Evolutionary conservation across 495 filamentous ascomycete species (phyloP).

Genomic region (Neurospora hispaniola): DNA sequence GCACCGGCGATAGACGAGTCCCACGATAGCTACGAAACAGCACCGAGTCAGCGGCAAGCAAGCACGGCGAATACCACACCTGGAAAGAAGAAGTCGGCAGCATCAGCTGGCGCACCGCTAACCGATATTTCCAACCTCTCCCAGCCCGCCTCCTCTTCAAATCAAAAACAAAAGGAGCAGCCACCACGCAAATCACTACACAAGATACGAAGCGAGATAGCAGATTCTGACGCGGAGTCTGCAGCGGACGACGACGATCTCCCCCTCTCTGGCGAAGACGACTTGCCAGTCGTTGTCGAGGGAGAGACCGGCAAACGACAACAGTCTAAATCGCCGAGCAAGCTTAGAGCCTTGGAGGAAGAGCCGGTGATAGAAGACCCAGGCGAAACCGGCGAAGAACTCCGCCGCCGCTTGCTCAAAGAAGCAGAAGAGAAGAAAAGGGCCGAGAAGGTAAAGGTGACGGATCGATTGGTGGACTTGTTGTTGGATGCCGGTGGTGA

Average conservation of each 20-base stretch:
- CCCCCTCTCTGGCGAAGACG: background rate
- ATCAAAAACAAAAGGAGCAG: conserved; percentile 4
- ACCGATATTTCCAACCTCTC: conserved; percentile 20
- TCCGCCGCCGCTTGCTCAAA: background rate
- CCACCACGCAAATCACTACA: conserved; percentile 6
- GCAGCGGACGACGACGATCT: conserved; percentile 7
- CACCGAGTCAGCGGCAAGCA: conserved; percentile 24
- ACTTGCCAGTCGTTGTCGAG: background rate
- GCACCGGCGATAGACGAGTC: conserved; percentile 3
- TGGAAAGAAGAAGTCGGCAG: background rate
- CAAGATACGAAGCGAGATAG: conserved; percentile 27
- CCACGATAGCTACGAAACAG: conserved; percentile 23
- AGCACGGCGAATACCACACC: conserved; percentile 5
- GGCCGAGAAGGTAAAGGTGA: background rate
- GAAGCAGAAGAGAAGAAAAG: background rate
- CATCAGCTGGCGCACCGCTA: conserved; percentile 5
- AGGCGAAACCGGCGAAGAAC: background rate
- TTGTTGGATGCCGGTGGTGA: background rate
- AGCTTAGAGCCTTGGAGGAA: background rate
- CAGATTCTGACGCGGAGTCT: conserved; percentile 28
- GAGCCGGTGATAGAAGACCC: background rate
- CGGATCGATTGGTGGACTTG: background rate
- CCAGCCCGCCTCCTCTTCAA: conserved; percentile 17
- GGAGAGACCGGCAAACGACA: background rate
- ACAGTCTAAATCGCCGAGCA: background rate